These are phyloP conservation scores for Neurospora terricola DNA, from an alignment of 495 filamentous ascomycete genomes.

Conservation along the genomic window DNA sequence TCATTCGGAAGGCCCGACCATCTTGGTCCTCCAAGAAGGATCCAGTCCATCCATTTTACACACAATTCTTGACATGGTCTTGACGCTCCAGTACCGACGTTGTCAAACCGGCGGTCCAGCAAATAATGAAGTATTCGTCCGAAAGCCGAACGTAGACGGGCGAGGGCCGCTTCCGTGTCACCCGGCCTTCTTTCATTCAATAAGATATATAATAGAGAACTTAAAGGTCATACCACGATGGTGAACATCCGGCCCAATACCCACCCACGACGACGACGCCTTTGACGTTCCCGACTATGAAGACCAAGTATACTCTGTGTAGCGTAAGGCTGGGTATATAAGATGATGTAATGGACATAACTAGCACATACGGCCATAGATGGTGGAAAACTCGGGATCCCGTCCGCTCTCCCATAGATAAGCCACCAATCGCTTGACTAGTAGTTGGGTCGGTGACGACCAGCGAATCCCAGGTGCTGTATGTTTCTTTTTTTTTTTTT, in stretches of 20 bases:
- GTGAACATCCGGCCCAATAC: too few species aligned
- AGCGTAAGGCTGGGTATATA: background rate
- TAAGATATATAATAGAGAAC: background rate
- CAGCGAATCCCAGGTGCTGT: conserved; percentile 23
- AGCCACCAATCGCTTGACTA: conserved; percentile 9
- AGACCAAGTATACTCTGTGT: too few species aligned
- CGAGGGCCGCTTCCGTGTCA: background rate
- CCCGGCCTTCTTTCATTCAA: background rate
- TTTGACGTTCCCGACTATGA: too few species aligned
- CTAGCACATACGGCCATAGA: background rate
- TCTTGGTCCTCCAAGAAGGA: too few species aligned
- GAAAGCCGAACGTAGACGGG: background rate
- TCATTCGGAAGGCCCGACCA: too few species aligned
- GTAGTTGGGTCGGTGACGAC: conserved; percentile 25
- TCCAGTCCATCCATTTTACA: too few species aligned
- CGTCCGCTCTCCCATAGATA: too few species aligned
- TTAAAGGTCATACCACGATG: background rate
- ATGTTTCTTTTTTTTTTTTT: conserved; percentile 11
- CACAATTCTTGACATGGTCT: background rate
- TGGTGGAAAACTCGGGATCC: background rate
- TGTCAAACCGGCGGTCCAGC: background rate
- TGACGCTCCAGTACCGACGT: background rate
- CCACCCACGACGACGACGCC: background rate
- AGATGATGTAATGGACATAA: rapidly evolving
- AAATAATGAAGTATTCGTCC: background rate